Percentiles rank a stretch among this genome's conserved stretches.
phyloP scores from a whole-genome alignment of 768 basidiomycete genomes.

The Pisolithus microcarpus region DNA sequence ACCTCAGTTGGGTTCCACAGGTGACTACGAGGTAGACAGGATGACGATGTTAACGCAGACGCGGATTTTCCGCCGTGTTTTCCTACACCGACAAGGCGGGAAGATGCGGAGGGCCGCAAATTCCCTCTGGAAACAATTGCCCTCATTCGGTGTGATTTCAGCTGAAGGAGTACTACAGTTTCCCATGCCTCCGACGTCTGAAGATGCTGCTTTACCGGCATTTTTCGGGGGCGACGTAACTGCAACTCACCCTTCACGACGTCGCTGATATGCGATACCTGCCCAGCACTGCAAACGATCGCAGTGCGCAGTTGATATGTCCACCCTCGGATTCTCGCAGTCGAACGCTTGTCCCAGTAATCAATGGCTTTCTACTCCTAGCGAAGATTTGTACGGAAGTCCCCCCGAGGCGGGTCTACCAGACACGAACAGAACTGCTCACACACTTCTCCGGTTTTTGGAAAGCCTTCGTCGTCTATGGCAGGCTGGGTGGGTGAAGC shows the following conservation, averaged over 20 bases:
- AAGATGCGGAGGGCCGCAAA: background rate
- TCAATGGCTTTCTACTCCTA: conserved; percentile 1
- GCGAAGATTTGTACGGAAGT: conserved; percentile 12
- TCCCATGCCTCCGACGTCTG: conserved; percentile 15
- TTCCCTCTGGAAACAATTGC: background rate
- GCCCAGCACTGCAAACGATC: background rate
- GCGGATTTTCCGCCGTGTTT: background rate
- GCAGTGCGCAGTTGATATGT: conserved; percentile 1
- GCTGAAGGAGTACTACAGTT: conserved; percentile 10
- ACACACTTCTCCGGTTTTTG: conserved; percentile 3
- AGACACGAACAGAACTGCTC: conserved; percentile 14
- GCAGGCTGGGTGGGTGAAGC: too few species aligned
- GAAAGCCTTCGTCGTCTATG: background rate
- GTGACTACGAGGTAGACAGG: background rate
- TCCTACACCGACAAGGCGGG: background rate
- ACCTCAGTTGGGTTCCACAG: background rate
- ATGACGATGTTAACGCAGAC: background rate
- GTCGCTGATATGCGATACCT: background rate
- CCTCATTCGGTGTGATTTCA: background rate
- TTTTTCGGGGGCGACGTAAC: background rate
- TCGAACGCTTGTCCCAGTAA: conserved; percentile 8
- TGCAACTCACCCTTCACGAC: background rate
- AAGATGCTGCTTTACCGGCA: conserved; percentile 1
- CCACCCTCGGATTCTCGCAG: conserved; percentile 10
- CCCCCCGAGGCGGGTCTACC: conserved; percentile 27